Conservation (phyloP, 2,329 filamentous ascomycete genomes). For the Knufia fluminis region DNA sequence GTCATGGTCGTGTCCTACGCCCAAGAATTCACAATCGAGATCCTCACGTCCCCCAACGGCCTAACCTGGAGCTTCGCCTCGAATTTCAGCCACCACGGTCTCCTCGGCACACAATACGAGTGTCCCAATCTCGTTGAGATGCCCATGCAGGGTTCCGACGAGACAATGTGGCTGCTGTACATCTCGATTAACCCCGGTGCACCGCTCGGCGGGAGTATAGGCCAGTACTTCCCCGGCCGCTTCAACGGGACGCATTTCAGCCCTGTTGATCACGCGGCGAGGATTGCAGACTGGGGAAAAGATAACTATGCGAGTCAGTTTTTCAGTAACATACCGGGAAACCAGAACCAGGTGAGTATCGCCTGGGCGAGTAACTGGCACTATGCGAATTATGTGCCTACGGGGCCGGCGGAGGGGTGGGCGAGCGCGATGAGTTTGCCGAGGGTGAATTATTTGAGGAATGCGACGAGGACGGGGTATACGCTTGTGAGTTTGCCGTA, state of each 20-base stretch:
- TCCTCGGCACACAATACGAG: slow-evolving; percentile 51
- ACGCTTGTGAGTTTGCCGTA: slow-evolving; percentile 44
- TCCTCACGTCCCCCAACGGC: slow-evolving; percentile 53
- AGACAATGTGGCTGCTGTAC: slow-evolving; percentile 23
- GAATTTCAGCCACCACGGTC: slow-evolving; percentile 48
- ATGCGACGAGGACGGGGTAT: slow-evolving; percentile 43
- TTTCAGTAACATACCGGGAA: slow-evolving; percentile 40
- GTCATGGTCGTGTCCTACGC: slow-evolving; percentile 49
- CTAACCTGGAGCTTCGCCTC: slow-evolving; percentile 49
- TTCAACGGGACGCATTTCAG: slow-evolving; percentile 56
- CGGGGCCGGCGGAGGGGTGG: slow-evolving; percentile 45
- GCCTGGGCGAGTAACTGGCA: slow-evolving; percentile 54
- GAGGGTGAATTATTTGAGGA: slow-evolving; percentile 43
- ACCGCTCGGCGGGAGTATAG: slow-evolving; percentile 27
- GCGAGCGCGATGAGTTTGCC: slow-evolving; percentile 45
- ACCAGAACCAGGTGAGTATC: slow-evolving; percentile 38
- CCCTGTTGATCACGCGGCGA: slow-evolving; percentile 19
- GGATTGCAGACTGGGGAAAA: slow-evolving; percentile 26
- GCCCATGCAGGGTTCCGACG: slow-evolving; percentile 31
- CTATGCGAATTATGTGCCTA: slow-evolving; percentile 47
- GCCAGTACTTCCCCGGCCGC: slow-evolving; percentile 34
- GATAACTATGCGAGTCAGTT: slow-evolving; percentile 44
- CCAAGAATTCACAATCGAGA: slow-evolving; percentile 48
- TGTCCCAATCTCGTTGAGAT: slow-evolving; percentile 54
- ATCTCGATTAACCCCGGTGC: slow-evolving; percentile 30